Conservation (phyloP, 2,329 filamentous ascomycete genomes). For the Eutypa lata region DNA sequence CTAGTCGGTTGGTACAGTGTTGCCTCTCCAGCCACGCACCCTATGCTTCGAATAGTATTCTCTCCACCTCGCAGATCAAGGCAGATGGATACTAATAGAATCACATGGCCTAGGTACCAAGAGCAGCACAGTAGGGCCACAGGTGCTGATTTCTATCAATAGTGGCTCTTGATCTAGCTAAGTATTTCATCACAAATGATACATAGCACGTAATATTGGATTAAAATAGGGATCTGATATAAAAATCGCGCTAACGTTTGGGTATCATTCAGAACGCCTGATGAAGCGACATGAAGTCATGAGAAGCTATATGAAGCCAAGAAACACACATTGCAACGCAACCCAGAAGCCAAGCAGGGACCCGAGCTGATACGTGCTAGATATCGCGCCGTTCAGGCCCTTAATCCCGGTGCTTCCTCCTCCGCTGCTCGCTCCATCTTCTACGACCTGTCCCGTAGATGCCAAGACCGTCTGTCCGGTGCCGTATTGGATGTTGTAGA, state of each 20-base stretch:
- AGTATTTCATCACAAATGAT: too few species aligned
- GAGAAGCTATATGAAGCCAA: background rate
- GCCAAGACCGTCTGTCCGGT: conserved; percentile 41
- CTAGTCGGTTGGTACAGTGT: too few species aligned
- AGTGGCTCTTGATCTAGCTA: too few species aligned
- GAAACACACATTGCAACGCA: background rate
- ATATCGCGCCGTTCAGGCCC: background rate
- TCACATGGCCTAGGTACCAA: too few species aligned
- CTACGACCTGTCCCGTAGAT: conserved; percentile 25
- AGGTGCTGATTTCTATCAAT: too few species aligned
- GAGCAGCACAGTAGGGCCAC: too few species aligned
- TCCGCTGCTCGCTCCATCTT: conserved; percentile 1
- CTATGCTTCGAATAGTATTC: too few species aligned
- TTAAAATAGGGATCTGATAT: too few species aligned
- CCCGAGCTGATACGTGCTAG: background rate
- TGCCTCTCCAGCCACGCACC: too few species aligned
- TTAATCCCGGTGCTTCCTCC: background rate
- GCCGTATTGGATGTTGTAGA: conserved; percentile 51
- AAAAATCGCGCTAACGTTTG: background rate
- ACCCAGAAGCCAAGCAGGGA: background rate
- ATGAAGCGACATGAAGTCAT: background rate
- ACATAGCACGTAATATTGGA: too few species aligned
- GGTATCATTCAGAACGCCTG: background rate
- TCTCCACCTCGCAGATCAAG: too few species aligned
- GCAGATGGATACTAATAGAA: too few species aligned